A percentile compares a stretch with the other conserved stretches of the same genome.
These are phyloP conservation scores for Amborella trichopoda DNA, from an alignment of 164 flowering plant species.

Conservation along the genomic window DNA sequence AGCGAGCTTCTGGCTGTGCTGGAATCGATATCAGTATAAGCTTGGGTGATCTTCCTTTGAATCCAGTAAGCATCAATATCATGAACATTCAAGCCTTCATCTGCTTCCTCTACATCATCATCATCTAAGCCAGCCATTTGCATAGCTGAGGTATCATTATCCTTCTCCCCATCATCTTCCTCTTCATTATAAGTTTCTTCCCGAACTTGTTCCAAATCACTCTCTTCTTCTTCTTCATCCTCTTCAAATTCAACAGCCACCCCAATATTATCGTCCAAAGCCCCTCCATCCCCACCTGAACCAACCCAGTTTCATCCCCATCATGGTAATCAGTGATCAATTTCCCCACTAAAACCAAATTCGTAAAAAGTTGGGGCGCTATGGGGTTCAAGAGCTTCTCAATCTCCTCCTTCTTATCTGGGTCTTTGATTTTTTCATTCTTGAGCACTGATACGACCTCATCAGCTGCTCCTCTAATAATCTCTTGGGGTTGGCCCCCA, in stretches of 20 bases:
- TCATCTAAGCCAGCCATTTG: conserved; percentile 96
- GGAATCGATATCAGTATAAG: conserved; percentile 87
- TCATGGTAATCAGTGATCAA: conserved; percentile 87
- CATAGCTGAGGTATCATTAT: conserved; percentile 52
- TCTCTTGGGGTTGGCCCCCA: conserved; percentile 87
- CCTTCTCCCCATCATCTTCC: conserved; percentile 59
- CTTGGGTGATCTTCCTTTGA: conserved; percentile 87
- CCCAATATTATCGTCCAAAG: conserved; percentile 81
- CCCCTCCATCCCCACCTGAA: conserved; percentile 32
- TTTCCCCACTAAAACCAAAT: conserved; percentile 61
- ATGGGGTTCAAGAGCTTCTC: conserved; percentile 76
- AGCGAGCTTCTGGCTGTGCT: conserved; percentile 83
- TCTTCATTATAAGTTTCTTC: conserved; percentile 65
- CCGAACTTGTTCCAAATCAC: conserved; percentile 72
- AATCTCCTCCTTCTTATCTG: conserved; percentile 92
- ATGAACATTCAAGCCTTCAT: conserved; percentile 87
- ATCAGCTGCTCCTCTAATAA: conserved; percentile 86
- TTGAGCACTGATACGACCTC: conserved; percentile 83
- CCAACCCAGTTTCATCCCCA: conserved; percentile 32
- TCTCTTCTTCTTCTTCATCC: conserved; percentile 76
- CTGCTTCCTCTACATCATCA: conserved; percentile 63
- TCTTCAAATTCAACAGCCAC: conserved; percentile 98
- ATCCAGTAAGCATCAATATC: conserved; percentile 99
- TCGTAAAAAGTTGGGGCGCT: conserved; percentile 44
- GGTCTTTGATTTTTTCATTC: conserved; percentile 52